A percentile compares a stretch with the other conserved stretches of the same genome.
Evolutionary conservation across 2,329 filamentous ascomycete species (phyloP).

Genomic region (Colletotrichum australisinense): DNA sequence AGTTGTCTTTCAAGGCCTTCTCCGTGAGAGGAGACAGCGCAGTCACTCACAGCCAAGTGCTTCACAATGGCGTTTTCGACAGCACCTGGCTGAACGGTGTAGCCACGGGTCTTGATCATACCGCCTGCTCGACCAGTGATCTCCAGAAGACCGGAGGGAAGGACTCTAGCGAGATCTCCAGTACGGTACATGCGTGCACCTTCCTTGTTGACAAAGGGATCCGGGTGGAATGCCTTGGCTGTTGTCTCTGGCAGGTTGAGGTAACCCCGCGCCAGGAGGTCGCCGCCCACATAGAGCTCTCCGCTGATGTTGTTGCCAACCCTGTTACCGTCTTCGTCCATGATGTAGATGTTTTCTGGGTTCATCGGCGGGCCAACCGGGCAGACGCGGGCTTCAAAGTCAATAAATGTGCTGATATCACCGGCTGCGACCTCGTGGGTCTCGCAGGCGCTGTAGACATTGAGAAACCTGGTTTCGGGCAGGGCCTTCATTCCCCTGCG

Average conservation of each 20-base stretch:
- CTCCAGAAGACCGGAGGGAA: conserved; percentile 76
- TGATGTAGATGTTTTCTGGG: conserved; percentile 76
- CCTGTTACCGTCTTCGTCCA: conserved; percentile 75
- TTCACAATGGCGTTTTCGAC: conserved; percentile 79
- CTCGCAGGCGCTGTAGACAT: conserved; percentile 86
- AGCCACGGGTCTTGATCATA: conserved; percentile 86
- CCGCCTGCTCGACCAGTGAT: conserved; percentile 81
- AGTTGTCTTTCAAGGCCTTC: conserved; percentile 81
- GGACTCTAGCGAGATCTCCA: conserved; percentile 75
- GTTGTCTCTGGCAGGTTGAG: conserved; percentile 84
- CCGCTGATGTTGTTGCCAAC: conserved; percentile 73
- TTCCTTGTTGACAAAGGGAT: conserved; percentile 70
- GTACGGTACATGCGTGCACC: conserved; percentile 80
- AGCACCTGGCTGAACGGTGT: conserved; percentile 81
- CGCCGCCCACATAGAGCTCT: conserved; percentile 82
- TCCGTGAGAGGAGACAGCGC: conserved; percentile 78
- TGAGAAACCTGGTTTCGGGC: conserved; percentile 77
- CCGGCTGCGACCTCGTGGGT: conserved; percentile 85
- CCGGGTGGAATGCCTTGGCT: conserved; percentile 74
- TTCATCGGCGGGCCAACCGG: conserved; percentile 79
- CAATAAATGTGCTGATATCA: conserved; percentile 76
- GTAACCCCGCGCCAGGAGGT: conserved; percentile 79
- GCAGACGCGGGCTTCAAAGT: conserved; percentile 73
- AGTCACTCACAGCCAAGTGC: conserved; percentile 76
- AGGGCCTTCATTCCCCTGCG: conserved; percentile 75